Conservation (phyloP, 2,329 filamentous ascomycete species). For the Fusarium euwallaceae region DNA sequence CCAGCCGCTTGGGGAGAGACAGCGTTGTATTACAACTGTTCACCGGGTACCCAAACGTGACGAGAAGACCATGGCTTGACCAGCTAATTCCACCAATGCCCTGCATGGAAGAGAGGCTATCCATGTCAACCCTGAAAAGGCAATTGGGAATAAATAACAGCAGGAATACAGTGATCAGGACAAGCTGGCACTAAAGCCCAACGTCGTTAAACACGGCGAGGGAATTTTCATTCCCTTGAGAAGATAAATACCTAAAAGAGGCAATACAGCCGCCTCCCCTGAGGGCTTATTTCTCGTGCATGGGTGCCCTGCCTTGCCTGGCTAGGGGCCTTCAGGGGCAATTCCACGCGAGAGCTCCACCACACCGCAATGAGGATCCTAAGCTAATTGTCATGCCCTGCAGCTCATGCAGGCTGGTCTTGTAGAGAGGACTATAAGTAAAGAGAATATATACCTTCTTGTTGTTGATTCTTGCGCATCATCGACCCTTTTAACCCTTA, state of each 20-base stretch:
- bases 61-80: background rate
- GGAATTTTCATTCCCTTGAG: background rate
- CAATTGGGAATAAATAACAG: background rate
- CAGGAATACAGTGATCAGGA: background rate
- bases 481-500: background rate
- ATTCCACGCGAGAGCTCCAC: background rate
- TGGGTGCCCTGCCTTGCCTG: background rate
- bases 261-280: background rate
- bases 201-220: background rate
- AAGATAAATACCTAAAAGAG: background rate
- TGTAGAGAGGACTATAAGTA: background rate
- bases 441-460: background rate
- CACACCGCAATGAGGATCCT: background rate
- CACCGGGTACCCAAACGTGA: background rate
- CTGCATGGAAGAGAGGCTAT: background rate
- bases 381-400: background rate
- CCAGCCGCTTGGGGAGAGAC: background rate
- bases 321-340: background rate
- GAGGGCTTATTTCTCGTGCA: background rate
- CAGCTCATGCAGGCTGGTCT: background rate
- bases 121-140: background rate
- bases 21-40: background rate
- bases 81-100: background rate
- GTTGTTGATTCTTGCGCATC: background rate
- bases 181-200: background rate